These are phyloP conservation scores for Parmales sp. DNA, from an alignment of 108 stramenopile species.

Conservation along the genomic window DNA sequence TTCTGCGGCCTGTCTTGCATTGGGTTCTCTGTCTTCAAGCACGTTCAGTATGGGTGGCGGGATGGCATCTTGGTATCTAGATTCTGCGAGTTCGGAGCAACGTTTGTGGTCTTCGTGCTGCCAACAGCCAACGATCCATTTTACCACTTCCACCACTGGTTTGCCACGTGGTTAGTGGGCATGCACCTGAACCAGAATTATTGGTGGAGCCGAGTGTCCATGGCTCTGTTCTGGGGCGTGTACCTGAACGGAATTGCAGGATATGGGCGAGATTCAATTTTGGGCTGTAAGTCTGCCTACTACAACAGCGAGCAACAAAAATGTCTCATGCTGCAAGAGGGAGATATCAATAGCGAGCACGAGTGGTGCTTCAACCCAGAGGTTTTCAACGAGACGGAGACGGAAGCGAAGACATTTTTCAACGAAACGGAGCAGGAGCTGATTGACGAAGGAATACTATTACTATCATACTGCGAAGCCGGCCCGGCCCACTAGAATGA, in stretches of 20 bases:
- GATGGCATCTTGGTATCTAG: not conserved
- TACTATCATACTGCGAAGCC: too few species aligned
- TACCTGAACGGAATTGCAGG: conserved; percentile 10
- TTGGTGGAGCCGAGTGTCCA: not conserved
- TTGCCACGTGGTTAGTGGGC: conserved; percentile 5
- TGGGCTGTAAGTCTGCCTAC: conserved; percentile 1
- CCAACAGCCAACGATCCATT: not conserved
- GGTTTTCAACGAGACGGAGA: too few species aligned
- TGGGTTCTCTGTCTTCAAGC: not conserved
- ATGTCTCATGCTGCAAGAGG: not conserved
- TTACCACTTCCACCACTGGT: conserved; percentile 13
- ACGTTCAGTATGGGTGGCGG: not conserved
- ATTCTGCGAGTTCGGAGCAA: not conserved
- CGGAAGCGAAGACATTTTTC: too few species aligned
- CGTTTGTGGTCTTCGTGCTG: not conserved
- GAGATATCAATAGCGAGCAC: too few species aligned
- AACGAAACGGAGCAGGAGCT: too few species aligned
- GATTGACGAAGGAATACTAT: too few species aligned
- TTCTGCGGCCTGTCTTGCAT: too few species aligned
- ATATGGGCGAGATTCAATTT: not conserved
- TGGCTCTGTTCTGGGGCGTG: conserved; percentile 2
- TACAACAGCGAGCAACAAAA: not conserved
- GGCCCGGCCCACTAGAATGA: too few species aligned
- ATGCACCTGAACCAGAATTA: not conserved
- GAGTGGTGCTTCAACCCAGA: not conserved